These are phyloP conservation scores for Besnoitia besnoiti DNA, from an alignment of 169 alveolate species.

Conservation along the genomic window DNA sequence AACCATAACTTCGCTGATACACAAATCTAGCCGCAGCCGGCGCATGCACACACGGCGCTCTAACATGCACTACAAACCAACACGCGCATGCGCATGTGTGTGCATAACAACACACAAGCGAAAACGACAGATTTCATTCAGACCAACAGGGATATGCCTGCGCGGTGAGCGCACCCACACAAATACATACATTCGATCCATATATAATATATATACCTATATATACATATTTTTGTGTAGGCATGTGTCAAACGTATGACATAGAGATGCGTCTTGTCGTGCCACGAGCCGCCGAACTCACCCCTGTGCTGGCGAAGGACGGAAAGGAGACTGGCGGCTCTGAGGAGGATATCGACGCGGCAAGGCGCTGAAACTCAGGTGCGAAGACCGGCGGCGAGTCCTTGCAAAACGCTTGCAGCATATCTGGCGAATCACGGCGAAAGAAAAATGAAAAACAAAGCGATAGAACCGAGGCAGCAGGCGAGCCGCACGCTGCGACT, in stretches of 20 bases:
- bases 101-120: not conserved
- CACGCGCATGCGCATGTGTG: not conserved
- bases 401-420: slow-evolving; percentile 22
- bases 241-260: not conserved
- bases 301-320: not conserved
- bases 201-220: not conserved
- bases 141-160: not conserved
- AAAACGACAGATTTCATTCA: not conserved
- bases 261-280: too few relatives aligned
- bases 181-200: not conserved
- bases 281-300: too few relatives aligned
- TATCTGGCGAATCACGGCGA: not conserved
- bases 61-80: not conserved
- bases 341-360: slow-evolving; percentile 13
- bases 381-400: slow-evolving; percentile 32
- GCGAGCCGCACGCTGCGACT: too few relatives aligned
- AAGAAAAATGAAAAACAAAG: not conserved
- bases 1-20: too few relatives aligned
- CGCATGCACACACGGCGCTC: too few relatives aligned
- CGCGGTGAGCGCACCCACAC: too few relatives aligned
- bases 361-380: not conserved
- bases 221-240: not conserved
- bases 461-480: not conserved
- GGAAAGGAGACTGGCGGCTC: not conserved
- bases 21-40: too few relatives aligned